Conservation (phyloP, 352 stramenopile genomes). For the Phytophthora pseudosyringae region DNA sequence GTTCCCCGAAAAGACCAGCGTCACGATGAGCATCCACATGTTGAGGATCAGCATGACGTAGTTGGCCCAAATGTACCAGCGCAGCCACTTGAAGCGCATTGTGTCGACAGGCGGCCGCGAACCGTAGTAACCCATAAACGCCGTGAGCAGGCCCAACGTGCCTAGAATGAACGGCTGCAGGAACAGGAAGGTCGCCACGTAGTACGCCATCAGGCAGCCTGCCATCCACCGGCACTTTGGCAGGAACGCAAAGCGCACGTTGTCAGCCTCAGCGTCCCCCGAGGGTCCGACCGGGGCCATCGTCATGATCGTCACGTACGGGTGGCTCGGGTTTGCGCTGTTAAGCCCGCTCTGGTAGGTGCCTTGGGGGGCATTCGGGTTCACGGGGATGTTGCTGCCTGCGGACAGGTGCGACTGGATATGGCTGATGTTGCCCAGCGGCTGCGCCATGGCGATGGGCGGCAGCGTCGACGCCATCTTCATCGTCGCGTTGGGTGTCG, state of each 20-base stretch:
- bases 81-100: conserved; percentile 73
- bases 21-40: conserved; percentile 63
- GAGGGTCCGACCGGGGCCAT: conserved; percentile 32
- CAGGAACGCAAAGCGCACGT: conserved; percentile 63
- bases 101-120: conserved; percentile 63
- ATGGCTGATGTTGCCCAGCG: conserved; percentile 39
- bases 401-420: conserved; percentile 43
- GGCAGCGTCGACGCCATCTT: conserved; percentile 42
- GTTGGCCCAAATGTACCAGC: conserved; percentile 74
- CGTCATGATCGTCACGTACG: conserved; percentile 46
- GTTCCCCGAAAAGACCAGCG: conserved; percentile 45
- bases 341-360: conserved; percentile 22
- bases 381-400: conserved; percentile 53
- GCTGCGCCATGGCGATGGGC: conserved; percentile 52
- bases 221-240: conserved; percentile 69
- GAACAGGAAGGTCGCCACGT: conserved; percentile 74
- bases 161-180: conserved; percentile 76
- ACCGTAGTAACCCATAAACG: conserved; percentile 70
- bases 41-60: conserved; percentile 75
- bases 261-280: conserved; percentile 37
- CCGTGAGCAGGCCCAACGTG: conserved; percentile 60
- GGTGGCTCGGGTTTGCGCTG: conserved; percentile 25
- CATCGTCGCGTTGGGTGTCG: conserved; percentile 39
- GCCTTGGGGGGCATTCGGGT: conserved; percentile 27
- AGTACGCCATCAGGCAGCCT: conserved; percentile 71